Conservation (phyloP, 208 protist genomes). For the Wallacemonas sp. region DNA sequence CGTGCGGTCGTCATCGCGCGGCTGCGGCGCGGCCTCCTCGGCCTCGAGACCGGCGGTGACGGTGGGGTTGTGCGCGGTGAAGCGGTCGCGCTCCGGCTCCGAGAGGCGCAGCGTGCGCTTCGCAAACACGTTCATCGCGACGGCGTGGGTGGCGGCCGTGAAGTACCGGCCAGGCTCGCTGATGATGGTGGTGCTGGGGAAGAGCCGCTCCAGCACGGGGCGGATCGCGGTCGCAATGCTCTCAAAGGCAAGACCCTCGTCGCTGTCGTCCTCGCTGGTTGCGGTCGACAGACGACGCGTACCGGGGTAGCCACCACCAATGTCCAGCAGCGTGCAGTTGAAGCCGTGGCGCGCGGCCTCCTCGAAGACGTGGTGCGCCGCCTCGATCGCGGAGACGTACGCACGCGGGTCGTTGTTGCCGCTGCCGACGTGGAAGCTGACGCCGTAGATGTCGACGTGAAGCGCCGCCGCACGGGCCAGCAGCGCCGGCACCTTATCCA, state of each 20-base stretch:
- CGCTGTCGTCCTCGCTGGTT: conserved; percentile 5
- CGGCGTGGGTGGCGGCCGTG: conserved; percentile 60
- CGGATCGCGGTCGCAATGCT: conserved; percentile 56
- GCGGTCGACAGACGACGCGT: conserved; percentile 13
- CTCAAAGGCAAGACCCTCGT: conserved; percentile 33
- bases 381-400: conserved; percentile 60
- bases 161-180: conserved; percentile 87
- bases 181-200: conserved; percentile 65
- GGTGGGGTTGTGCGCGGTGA: background rate
- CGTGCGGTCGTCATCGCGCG: background rate
- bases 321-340: conserved; percentile 82
- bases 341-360: conserved; percentile 59
- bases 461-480: conserved; percentile 38
- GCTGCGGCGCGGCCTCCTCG: background rate
- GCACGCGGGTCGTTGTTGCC: conserved; percentile 59
- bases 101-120: conserved; percentile 37
- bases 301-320: conserved; percentile 88
- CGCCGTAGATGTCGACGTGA: conserved; percentile 65
- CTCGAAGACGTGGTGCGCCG: conserved; percentile 59
- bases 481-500: conserved; percentile 42
- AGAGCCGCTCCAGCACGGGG: conserved; percentile 63
- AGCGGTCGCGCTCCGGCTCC: background rate
- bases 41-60: background rate
- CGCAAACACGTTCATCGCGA: conserved; percentile 74
- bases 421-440: conserved; percentile 92